Conservation (phyloP, 2,329 filamentous ascomycete genomes). For the Alternaria gaisen region DNA sequence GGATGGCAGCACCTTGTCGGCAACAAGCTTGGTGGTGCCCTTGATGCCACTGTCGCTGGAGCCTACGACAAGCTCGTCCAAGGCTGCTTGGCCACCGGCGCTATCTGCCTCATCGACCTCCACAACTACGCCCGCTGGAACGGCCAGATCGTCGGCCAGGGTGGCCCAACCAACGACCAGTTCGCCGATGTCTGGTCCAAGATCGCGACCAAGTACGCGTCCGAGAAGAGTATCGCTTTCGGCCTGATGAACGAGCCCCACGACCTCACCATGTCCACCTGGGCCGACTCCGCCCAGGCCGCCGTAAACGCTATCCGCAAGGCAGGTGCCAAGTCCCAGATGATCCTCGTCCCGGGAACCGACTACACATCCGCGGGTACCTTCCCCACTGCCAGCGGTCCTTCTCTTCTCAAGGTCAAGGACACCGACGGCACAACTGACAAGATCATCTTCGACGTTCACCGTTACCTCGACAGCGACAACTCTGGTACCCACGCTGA, state of each 20-base stretch:
- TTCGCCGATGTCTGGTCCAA: conserved; percentile 67
- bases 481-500: conserved; percentile 48
- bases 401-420: conserved; percentile 61
- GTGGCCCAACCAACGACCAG: conserved; percentile 67
- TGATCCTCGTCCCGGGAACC: conserved; percentile 71
- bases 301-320: conserved; percentile 72
- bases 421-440: conserved; percentile 68
- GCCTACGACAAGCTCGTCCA: conserved; percentile 66
- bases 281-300: conserved; percentile 69
- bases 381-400: conserved; percentile 45
- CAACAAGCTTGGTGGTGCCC: conserved; percentile 59
- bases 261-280: conserved; percentile 62
- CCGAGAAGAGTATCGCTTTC: conserved; percentile 65
- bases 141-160: conserved; percentile 70
- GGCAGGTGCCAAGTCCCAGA: conserved; percentile 69
- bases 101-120: conserved; percentile 67
- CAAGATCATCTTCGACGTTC: conserved; percentile 60
- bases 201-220: conserved; percentile 65
- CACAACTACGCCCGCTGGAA: conserved; percentile 65
- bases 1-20: conserved; percentile 69
- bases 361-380: conserved; percentile 59
- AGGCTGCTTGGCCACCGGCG: conserved; percentile 64
- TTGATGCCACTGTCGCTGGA: conserved; percentile 60
- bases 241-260: conserved; percentile 76
- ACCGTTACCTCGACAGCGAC: conserved; percentile 55